Base-by-base conservation (phyloP, 257 asterid genomes). In the Jaltomata sinuosa region DNA sequence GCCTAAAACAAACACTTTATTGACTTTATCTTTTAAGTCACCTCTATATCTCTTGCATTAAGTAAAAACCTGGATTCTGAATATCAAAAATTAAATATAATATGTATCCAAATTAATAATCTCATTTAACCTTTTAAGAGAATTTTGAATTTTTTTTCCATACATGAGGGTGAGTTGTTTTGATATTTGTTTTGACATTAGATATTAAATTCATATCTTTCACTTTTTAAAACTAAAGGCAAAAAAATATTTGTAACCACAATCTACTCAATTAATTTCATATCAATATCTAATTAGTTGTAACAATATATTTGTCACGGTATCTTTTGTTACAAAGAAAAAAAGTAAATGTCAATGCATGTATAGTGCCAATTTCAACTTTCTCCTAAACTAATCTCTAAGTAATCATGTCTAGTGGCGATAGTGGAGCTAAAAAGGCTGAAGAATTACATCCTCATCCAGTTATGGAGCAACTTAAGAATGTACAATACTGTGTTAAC, bases 401-500 rank as follows among this genome's bases (percentile, higher is more conserved):
- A 69, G 79, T 47, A 83, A 86, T 79, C 74, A 89, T 88, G 92
- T 74, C 87, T 32, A 80, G 50, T 19, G 29, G 53, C 18, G n/a
- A n/a, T 18, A 68, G 5, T 68, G 78, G 36, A 6, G 84, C 53
- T 50, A 84, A 62, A 25, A 78, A 32, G 72, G 81, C 45, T 45
- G 89, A 85, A 40, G 80, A 89, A 62, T 89, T 79, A 15, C 84
- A 85, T 68, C 87, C 95, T 16, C 97, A 91, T 84, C 92, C 95
- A 0, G 89, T 90, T 67, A 77, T 91, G 47, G 97, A 92, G 49
- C 97, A 93, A 85, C 90, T 94, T 5, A 91, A 94, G 4, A 93
- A 90, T 81, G 89, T 94, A 49, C 93, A 93, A 76, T 94, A 88
- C 67, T 94, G 98, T 87, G 84, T 94, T 85, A 94, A 91, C 85